Conservation (phyloP, 257 asterid species). For the Mentha longifolia region DNA sequence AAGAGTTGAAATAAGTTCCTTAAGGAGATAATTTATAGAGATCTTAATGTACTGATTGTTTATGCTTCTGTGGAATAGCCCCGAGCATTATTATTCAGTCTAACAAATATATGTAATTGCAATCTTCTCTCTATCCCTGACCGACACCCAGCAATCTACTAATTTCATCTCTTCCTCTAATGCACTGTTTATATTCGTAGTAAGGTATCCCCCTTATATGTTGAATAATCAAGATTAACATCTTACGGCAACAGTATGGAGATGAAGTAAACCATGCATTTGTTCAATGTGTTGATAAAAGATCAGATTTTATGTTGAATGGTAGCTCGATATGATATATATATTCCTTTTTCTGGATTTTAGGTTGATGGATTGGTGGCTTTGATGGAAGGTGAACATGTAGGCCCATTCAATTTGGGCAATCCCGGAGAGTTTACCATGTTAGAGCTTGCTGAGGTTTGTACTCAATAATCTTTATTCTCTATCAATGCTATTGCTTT, state of each 20-base stretch:
- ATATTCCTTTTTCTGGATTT: conserved; percentile 23
- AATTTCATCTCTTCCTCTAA: conserved; percentile 5
- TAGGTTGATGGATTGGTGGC: conserved; percentile 73
- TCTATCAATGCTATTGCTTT: neutral
- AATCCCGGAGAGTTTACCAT: conserved; percentile 77
- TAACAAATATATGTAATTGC: neutral
- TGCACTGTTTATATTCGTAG: neutral
- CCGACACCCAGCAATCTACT: neutral
- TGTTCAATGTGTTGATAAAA: neutral
- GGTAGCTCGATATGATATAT: neutral
- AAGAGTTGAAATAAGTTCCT: no score
- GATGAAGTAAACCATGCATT: conserved; percentile 12
- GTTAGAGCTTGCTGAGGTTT: conserved; percentile 76
- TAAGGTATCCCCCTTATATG: neutral
- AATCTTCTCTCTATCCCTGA: neutral
- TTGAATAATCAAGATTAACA: neutral
- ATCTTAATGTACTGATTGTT: neutral
- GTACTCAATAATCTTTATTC: conserved; percentile 26
- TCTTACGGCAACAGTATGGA: conserved; percentile 2
- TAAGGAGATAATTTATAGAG: conserved; percentile 2
- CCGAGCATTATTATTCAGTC: neutral
- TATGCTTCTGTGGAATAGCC: neutral
- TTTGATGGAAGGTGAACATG: conserved; percentile 75
- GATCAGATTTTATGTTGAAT: neutral
- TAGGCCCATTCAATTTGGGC: conserved; percentile 77